A percentile compares a stretch with the other conserved stretches of the same genome.
These are phyloP conservation scores for Colletotrichum tanaceti DNA, from an alignment of 2,329 filamentous ascomycete species.

Conservation along the genomic window DNA sequence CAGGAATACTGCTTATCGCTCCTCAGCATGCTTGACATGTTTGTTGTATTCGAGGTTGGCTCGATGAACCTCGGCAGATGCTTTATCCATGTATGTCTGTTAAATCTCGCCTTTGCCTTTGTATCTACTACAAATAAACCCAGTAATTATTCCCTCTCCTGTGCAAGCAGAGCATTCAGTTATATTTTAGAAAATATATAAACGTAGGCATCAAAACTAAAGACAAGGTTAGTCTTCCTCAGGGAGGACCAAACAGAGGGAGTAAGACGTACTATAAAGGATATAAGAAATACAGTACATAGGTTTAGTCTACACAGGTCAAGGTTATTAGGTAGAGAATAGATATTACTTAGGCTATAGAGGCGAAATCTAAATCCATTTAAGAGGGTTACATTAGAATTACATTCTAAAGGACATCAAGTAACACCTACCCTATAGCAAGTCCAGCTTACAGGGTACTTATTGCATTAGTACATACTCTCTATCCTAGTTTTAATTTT, in stretches of 20 bases:
- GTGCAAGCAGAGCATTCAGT: slow-evolving; percentile 2
- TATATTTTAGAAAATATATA: not conserved
- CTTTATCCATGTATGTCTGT: not conserved
- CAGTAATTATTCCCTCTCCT: not conserved
- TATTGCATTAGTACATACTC: not conserved
- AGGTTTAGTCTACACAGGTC: slow-evolving; percentile 3
- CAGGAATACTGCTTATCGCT: too few species aligned
- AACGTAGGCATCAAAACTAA: not conserved
- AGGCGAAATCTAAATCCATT: not conserved
- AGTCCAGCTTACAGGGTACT: not conserved
- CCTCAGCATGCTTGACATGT: too few species aligned
- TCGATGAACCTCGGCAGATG: not conserved
- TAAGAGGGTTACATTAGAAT: not conserved
- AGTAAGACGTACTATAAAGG: not conserved
- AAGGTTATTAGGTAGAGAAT: not conserved
- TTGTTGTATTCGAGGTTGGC: slow-evolving; percentile 1
- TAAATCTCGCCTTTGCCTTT: slow-evolving; percentile 7
- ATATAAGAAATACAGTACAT: not conserved
- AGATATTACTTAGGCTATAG: not conserved
- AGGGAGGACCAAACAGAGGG: not conserved
- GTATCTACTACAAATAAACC: not conserved
- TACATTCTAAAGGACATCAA: not conserved
- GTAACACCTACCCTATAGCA: not conserved
- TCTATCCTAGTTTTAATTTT: not conserved
- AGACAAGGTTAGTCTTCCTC: not conserved